Conservation (phyloP, 495 filamentous ascomycete genomes). For the Talaromyces stipitatus region DNA sequence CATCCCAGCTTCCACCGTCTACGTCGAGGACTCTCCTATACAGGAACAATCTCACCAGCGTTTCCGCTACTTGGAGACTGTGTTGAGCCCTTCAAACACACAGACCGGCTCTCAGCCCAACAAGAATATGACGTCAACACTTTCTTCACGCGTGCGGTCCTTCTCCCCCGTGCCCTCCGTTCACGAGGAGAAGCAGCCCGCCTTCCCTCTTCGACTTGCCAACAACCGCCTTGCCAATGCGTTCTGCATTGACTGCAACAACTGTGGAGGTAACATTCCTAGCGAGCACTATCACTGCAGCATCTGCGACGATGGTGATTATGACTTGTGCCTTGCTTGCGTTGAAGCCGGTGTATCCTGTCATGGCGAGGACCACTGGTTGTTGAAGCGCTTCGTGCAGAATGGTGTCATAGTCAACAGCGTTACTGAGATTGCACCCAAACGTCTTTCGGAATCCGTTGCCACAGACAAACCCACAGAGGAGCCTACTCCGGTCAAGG, state of each 20-base stretch:
- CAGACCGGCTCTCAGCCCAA: conserved; percentile 5
- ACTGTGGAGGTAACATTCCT: conserved; percentile 68
- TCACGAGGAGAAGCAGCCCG: neutral
- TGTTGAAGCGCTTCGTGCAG: conserved; percentile 82
- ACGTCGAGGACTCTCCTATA: neutral
- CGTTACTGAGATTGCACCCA: conserved; percentile 74
- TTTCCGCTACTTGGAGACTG: conserved; percentile 37
- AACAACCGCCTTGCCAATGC: conserved; percentile 13
- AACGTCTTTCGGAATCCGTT: conserved; percentile 21
- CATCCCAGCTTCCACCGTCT: neutral
- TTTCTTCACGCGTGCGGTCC: neutral
- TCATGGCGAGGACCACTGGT: conserved; percentile 71
- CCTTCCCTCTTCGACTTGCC: conserved; percentile 6
- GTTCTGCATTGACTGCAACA: conserved; percentile 84
- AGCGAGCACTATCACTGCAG: conserved; percentile 91
- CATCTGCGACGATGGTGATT: conserved; percentile 87
- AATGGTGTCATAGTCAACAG: conserved; percentile 75
- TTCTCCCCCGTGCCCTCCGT: neutral
- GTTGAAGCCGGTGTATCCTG: conserved; percentile 69
- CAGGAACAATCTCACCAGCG: conserved; percentile 9
- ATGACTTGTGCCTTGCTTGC: conserved; percentile 81
- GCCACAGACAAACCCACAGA: conserved; percentile 11
- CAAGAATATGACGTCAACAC: conserved; percentile 1
- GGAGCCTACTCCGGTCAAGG: conserved; percentile 14
- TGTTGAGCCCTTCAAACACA: conserved; percentile 29